Evolutionary conservation across 75 land plant genomes (phyloP), one percentile per base, ranked within the genome.

Genomic region (Pinus taeda): DNA sequence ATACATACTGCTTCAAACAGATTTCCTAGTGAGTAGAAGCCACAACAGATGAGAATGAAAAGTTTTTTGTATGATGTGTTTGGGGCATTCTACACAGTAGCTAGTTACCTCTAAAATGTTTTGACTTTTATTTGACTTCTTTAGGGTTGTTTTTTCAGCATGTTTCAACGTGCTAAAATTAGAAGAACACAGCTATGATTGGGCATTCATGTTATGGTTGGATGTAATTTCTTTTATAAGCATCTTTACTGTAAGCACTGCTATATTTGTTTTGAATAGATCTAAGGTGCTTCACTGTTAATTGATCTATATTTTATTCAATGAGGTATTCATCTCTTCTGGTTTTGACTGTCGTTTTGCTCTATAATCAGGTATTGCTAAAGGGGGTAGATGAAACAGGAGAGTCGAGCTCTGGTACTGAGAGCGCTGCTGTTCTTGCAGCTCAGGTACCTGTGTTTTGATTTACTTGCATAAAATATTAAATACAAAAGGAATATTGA

Each of bases 341-440:
- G 22, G 42, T 69, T 69, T 39, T 39, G 71, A 42, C n/a, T 39
- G 15, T 69, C 24, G 1, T 69, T 69, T 42, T 18, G 18, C 21
- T 67, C n/a, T 39, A 37, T 20, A 18, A n/a, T 39, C 71, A 69
- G 53, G 71, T 13, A 69, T 42, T 39, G 21, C 15, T 69, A 69
- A 69, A 33, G 3, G 42, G 42, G 53, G 20, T 69, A 42, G 71
- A 69, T 69, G 71, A 69, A 69, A 69, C 53, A 37, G 22, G 53
- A 69, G 53, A 69, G 53, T 39, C 53, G 4, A n/a, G 8, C n/a
- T 42, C 21, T n/a, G 42, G 20, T 33, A 37, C 49, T 69, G 49
- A 69, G 71, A 39, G 49, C 7, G 53, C 53, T 69, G 71, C 53
- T 69, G n/a, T 69, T 69, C 71, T 69, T 39, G 71, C 53, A 20